Base-by-base conservation (phyloP, 495 filamentous ascomycete genomes). In the Penicillium atrosanguineum region DNA sequence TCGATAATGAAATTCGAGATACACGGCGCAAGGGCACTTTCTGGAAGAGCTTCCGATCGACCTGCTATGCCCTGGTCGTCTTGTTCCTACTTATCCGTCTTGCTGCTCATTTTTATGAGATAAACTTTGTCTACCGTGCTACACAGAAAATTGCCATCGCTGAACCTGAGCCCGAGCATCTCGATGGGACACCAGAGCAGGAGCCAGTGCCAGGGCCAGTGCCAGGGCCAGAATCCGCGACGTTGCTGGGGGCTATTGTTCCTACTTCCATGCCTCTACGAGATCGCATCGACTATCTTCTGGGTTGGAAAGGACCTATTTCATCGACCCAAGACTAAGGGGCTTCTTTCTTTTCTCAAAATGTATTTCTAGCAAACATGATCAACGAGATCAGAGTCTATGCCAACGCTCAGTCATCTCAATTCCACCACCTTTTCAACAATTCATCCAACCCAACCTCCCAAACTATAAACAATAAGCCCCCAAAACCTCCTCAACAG, bases 401-500 rank as follows among this genome's bases (percentile, higher is more conserved):
- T 31, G 28, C 3, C 28, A 31, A 31, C 7, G 28, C 28, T 12
- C 28, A 31, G 11, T 9, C 11, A 31, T 6, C 7, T 28, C 26
- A n/a, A n/a, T 28, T 38, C 14, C 36, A 38, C 12, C 36, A 38
- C 5, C 4, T 43, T 4, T 8, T 19, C 16, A 43, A 11, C 7
- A 26, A 49, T 18, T 6, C 9, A 42, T 8, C 37, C 38, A 48
- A 1, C 3, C 15, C 38, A 48, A 4, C n/a, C 20, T 26, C 15
- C n/a, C 21, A 29, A 28, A 7, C 38, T 50, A 21, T 28, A 20
- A 16, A 34, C 14, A 14, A 49, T 57, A 56, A 51, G 59, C 63
- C 14, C 28, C 48, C 60, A 75, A 48, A 36, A 80, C 56, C 48
- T 74, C 68, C 46, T 70, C 69, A 36, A 77, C 74, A 34, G 75